Base-by-base conservation (phyloP, 176 grass and related monocot species). In the Panicum miliaceum region DNA sequence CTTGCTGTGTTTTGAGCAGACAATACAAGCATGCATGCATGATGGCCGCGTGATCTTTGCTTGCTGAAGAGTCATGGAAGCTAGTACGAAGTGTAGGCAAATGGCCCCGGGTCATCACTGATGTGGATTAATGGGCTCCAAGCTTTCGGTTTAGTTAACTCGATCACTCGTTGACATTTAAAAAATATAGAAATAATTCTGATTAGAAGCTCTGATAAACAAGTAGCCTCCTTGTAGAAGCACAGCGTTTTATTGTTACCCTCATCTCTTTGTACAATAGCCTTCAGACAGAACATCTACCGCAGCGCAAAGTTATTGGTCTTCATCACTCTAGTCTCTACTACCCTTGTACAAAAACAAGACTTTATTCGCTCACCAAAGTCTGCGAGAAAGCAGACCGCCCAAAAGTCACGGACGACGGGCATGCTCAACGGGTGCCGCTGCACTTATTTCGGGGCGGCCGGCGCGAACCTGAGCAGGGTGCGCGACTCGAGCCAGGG, bases 401-500 rank as follows among this genome's bases (percentile, higher is more conserved):
- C 16, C 51, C 51, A 53, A 45, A 10, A 36, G 48, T 32, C 20
- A 34, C 46, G 52, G 10, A 51, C 5, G 10, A 51, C 5, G 8
- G 12, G 12, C 32, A 7, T 5, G 19, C 25, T 4, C n/a, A n/a
- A n/a, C n/a, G n/a, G n/a, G n/a, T n/a, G n/a, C 42, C 29, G 29
- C 29, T 32, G 2, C 9, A 15, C 12, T 5, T 6, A 61, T 71
- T 63, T 87, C 38, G 62, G 15, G 12, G 45, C 45, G 13, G 67
- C 75, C 9, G 91, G 96, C 29, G 47, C 70, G 87, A 98, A 95
- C 76, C 63, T 92, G 77, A 98, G 34, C 45, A 98, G 87, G 6
- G 87, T 60, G 45, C 89, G 82, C 9, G 87, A 89, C 56, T 83
- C 42, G 61, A 95, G 87, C 93, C 96, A 98, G 1, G 89, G 93